A percentile compares a stretch with the other conserved stretches of the same genome.
Evolutionary conservation across 495 filamentous ascomycete species (phyloP).

Genomic region (Aspergillus leporis): DNA sequence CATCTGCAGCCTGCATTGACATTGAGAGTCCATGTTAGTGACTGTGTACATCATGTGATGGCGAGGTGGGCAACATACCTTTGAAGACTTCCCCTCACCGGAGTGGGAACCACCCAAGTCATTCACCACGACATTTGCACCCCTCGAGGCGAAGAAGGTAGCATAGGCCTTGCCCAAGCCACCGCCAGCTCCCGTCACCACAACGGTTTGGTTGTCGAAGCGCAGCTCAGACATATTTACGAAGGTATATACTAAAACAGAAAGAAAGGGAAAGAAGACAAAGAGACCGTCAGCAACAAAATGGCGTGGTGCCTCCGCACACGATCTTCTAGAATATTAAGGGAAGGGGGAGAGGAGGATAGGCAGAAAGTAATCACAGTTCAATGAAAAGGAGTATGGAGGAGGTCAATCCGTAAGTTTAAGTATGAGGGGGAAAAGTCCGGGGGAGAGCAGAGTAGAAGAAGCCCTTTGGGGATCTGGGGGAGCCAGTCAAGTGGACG

Average conservation of each 20-base stretch:
- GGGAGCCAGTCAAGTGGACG: slow-evolving; percentile 25
- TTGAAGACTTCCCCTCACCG: slow-evolving; percentile 86
- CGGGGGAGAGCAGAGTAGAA: slow-evolving; percentile 33
- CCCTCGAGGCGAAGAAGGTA: slow-evolving; percentile 85
- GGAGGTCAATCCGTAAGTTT: slow-evolving; percentile 21
- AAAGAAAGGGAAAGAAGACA: slow-evolving; percentile 13
- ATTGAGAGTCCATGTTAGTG: slow-evolving; percentile 18
- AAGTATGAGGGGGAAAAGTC: slow-evolving; percentile 26
- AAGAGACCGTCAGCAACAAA: slow-evolving; percentile 7
- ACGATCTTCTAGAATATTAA: neutral
- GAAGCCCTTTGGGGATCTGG: slow-evolving; percentile 20
- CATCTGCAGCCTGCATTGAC: slow-evolving; percentile 75
- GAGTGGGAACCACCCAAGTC: slow-evolving; percentile 93
- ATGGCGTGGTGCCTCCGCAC: neutral
- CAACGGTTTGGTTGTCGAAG: slow-evolving; percentile 94
- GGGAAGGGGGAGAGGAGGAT: slow-evolving; percentile 13
- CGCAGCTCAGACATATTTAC: slow-evolving; percentile 75
- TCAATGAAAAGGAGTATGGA: neutral
- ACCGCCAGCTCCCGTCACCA: slow-evolving; percentile 95
- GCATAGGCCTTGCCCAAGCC: slow-evolving; percentile 93
- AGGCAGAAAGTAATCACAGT: slow-evolving; percentile 21
- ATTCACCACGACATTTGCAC: slow-evolving; percentile 96
- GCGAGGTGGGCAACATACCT: slow-evolving; percentile 54
- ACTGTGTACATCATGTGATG: slow-evolving; percentile 2
- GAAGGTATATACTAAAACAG: slow-evolving; percentile 19